Evolutionary conservation across 371 early-diverging fungal genomes (phyloP).

Genomic region (Apophysomyces trapeziformis): DNA sequence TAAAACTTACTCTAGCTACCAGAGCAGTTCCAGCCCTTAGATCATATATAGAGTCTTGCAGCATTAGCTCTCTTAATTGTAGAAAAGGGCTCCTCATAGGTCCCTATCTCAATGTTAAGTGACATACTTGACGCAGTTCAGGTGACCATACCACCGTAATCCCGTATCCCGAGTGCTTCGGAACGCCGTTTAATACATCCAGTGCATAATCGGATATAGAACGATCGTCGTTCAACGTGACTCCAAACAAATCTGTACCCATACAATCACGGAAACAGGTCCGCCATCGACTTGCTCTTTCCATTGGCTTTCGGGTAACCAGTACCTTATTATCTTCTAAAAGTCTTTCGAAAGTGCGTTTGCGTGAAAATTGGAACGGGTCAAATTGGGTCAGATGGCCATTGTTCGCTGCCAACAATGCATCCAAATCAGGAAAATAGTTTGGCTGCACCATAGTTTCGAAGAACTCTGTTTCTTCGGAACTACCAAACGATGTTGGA

Average conservation of each 20-base stretch:
- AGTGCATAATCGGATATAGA: conserved; percentile 28
- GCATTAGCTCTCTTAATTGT: conserved; percentile 7
- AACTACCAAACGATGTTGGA: not conserved
- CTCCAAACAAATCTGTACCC: conserved; percentile 33
- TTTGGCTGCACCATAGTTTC: not conserved
- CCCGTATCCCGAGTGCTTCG: conserved; percentile 29
- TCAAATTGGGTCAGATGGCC: not conserved
- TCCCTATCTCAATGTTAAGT: conserved; percentile 1
- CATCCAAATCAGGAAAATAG: not conserved
- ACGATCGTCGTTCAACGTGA: conserved; percentile 16
- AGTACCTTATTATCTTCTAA: not conserved
- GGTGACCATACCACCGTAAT: conserved; percentile 27
- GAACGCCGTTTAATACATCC: conserved; percentile 35
- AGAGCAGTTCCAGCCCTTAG: not conserved
- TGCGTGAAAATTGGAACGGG: conserved; percentile 16
- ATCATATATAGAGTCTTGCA: not conserved
- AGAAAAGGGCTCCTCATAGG: not conserved
- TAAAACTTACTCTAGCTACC: not conserved
- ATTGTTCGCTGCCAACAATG: not conserved
- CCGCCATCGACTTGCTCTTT: conserved; percentile 38
- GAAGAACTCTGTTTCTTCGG: conserved; percentile 3
- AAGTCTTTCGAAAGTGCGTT: not conserved
- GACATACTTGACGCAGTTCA: conserved; percentile 19
- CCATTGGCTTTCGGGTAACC: conserved; percentile 17
- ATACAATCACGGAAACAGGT: conserved; percentile 40